These are phyloP conservation scores for Geranomyces michiganensis DNA, from an alignment of 192 early-diverging fungal genomes.

Conservation along the genomic window DNA sequence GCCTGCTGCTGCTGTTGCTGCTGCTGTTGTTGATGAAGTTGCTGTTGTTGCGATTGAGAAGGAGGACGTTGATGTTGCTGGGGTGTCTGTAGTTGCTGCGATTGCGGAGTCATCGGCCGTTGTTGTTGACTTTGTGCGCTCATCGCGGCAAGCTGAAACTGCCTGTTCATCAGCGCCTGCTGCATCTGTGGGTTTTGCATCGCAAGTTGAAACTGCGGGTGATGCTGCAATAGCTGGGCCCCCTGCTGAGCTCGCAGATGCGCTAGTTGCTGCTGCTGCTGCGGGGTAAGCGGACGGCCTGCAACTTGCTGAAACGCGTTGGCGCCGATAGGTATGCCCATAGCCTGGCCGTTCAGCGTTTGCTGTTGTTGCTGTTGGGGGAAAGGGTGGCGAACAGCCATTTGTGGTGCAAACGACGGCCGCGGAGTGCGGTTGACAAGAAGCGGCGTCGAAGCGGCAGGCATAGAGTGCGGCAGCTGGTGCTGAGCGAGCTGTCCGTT, in stretches of 20 bases:
- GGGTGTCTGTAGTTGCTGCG: neutral
- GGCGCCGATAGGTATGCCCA: neutral
- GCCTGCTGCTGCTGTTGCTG: neutral
- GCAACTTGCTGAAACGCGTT: neutral
- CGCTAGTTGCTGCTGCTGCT: slow-evolving; percentile 14
- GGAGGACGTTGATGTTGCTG: neutral
- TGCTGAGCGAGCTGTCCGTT: neutral
- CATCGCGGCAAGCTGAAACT: slow-evolving; percentile 1
- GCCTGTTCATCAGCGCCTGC: slow-evolving; percentile 3
- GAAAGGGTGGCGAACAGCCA: slow-evolving; percentile 1
- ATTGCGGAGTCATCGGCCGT: neutral
- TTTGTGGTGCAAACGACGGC: neutral
- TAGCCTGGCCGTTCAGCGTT: no score
- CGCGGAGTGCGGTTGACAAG: neutral
- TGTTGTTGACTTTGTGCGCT: slow-evolving; percentile 7
- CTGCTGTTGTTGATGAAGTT: neutral
- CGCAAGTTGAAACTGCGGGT: slow-evolving; percentile 9
- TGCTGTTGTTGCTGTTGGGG: slow-evolving; percentile 20
- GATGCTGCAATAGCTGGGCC: neutral
- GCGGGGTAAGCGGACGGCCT: neutral
- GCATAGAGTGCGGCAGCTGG: neutral
- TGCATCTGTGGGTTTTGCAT: slow-evolving; percentile 14
- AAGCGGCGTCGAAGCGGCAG: neutral
- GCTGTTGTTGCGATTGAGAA: slow-evolving; percentile 1
- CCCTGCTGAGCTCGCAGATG: slow-evolving; percentile 4